A percentile compares a stretch with the other conserved stretches of the same genome.
These are phyloP conservation scores for Trametes coccinea DNA, from an alignment of 768 basidiomycete genomes.

Conservation along the genomic window DNA sequence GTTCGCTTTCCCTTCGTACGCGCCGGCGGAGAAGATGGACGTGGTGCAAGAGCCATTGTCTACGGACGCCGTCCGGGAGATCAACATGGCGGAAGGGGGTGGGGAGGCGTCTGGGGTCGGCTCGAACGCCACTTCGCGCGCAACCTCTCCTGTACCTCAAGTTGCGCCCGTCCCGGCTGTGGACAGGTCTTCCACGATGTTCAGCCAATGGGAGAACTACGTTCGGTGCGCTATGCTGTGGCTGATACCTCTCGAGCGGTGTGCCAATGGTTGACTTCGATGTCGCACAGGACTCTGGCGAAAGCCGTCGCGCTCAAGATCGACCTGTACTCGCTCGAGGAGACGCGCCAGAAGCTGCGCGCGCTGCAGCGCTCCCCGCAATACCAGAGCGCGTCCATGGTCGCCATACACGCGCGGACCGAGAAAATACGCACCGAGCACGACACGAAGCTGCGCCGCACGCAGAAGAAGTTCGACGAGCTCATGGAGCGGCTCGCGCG, in stretches of 20 bases:
- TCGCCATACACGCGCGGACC: not conserved
- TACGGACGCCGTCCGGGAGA: not conserved
- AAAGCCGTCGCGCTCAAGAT: conserved; percentile 6
- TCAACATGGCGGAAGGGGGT: conserved; percentile 1
- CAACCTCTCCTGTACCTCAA: not conserved
- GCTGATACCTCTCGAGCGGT: too few species aligned
- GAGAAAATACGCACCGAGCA: not conserved
- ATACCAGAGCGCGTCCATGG: conserved; percentile 8
- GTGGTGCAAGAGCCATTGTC: not conserved
- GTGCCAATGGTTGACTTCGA: too few species aligned
- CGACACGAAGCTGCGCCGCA: not conserved
- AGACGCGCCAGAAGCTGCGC: conserved; percentile 6
- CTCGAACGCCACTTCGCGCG: not conserved
- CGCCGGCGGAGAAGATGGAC: conserved; percentile 9
- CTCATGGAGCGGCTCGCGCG: not conserved
- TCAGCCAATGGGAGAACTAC: conserved; percentile 7
- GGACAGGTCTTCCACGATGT: not conserved
- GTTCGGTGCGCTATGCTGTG: not conserved
- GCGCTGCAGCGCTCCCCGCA: not conserved
- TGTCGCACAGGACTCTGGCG: not conserved
- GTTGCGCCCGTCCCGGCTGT: not conserved
- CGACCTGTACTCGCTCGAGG: not conserved
- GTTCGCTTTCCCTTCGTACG: conserved; percentile 12
- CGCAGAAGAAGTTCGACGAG: conserved; percentile 2
- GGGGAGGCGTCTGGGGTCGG: not conserved